Evolutionary conservation across 352 stramenopile species (phyloP), one percentile per base, ranked within the genome.

Genomic region (Poterioochromonas sp.): DNA sequence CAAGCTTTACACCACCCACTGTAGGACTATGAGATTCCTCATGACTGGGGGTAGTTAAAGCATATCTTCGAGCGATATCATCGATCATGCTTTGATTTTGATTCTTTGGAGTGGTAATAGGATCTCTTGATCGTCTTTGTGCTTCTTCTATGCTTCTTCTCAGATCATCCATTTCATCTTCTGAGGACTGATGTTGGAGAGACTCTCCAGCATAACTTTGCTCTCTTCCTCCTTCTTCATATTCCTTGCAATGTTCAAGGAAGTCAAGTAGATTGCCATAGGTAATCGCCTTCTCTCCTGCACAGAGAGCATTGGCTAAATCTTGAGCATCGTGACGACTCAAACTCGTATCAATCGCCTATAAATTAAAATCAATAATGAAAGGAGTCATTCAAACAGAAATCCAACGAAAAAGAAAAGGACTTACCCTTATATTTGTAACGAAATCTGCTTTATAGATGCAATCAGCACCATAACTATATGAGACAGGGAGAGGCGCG

Each of bases 401-500:
- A 20, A 53, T 20, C 8, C 44, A 53, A 53, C 8, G 8, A 53
- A 53, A 20, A 53, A 20, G 8, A 20, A 53, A 8, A 20, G 44
- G n/a, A n/a, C n/a, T n/a, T 68, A 39, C 58, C 34, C 26, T 68
- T 8, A 68, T 12, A 18, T 39, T 32, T 18, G 58, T 68, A 26
- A 68, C 26, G 58, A 68, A 68, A 35, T 68, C 58, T 29, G 58
- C 58, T 40, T 39, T 32, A 68, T 32, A 68, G 5, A 68, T 39
- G 29, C 58, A 40, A 68, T 68, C 58, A 15, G 34, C 34, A 39
- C 58, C 58, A 68, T 68, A 68, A 35, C 58, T 68, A 68, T 18
- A 68, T 68, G 29, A 39, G 12, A 40, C 29, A 68, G 29, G 8
- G 29, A 18, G 29, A 40, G 8, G 26, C 26, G 29, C 5, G 5